Percentiles rank a stretch among this genome's conserved stretches.
Conservation (phyloP, 768 basidiomycete species). For the Paxillus involutus region DNA sequence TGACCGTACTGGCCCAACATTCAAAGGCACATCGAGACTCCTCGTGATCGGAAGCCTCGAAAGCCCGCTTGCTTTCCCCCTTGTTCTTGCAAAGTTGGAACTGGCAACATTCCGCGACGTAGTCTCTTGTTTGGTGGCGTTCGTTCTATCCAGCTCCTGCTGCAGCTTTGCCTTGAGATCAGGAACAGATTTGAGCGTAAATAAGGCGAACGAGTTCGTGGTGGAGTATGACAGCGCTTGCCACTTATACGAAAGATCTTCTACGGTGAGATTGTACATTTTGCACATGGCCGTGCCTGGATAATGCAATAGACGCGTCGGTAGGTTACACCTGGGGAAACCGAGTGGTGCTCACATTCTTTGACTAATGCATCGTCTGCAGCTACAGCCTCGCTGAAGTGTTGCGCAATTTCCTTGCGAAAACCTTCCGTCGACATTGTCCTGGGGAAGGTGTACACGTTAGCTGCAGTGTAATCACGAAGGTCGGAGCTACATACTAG, state of each 20-base stretch:
- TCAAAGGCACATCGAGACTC: constrained; percentile 17
- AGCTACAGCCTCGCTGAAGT: constrained; percentile 29
- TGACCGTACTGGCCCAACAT: constrained; percentile 6
- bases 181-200: constrained; percentile 48
- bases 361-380: constrained; percentile 44
- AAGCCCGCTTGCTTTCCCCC: constrained; percentile 4
- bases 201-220: constrained; percentile 39
- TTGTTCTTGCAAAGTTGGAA: constrained; percentile 9
- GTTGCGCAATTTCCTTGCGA: constrained; percentile 20
- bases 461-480: not conserved
- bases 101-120: constrained; percentile 22
- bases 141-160: constrained; percentile 32
- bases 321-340: not conserved
- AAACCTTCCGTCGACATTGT: constrained; percentile 22
- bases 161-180: constrained; percentile 44
- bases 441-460: not conserved
- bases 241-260: constrained; percentile 64
- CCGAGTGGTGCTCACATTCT: constrained; percentile 46
- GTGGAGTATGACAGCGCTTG: constrained; percentile 48
- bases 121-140: constrained; percentile 32
- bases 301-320: constrained; percentile 11
- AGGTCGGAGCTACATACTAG: not conserved
- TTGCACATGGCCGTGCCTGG: constrained; percentile 65
- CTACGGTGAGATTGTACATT: constrained; percentile 54
- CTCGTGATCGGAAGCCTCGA: not conserved